These are phyloP conservation scores for Blastobotrys mokoenaii DNA, from an alignment of 805 yeast species.

Conservation along the genomic window DNA sequence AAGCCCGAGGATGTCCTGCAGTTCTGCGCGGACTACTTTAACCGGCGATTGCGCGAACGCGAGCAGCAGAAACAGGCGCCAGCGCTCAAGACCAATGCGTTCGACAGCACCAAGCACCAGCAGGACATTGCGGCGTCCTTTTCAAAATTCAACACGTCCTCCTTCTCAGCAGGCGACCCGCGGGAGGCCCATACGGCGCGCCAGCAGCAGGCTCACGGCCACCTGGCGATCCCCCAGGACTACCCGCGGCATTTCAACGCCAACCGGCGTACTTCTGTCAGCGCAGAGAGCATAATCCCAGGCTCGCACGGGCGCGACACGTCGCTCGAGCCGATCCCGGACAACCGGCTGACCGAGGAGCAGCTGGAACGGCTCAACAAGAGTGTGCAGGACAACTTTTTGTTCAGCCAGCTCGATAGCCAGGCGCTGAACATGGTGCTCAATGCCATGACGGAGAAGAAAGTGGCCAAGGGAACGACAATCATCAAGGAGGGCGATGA, in stretches of 20 bases:
- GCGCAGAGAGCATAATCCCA: conserved; percentile 49
- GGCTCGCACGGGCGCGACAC: neutral
- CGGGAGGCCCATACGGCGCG: conserved; percentile 2
- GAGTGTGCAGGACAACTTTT: conserved; percentile 70
- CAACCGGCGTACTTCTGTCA: conserved; percentile 80
- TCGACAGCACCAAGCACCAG: neutral
- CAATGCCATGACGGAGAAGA: conserved; percentile 72
- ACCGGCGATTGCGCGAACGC: conserved; percentile 42
- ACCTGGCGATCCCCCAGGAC: neutral
- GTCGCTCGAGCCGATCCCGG: conserved; percentile 8
- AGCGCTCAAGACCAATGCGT: neutral
- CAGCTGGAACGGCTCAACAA: conserved; percentile 62
- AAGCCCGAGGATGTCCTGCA: conserved; percentile 65
- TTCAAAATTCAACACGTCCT: conserved; percentile 5
- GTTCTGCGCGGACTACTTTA: conserved; percentile 69
- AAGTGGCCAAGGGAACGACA: conserved; percentile 47
- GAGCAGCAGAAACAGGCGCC: conserved; percentile 4
- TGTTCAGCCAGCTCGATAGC: conserved; percentile 75
- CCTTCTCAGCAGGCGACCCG: conserved; percentile 9
- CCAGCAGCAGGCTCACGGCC: neutral
- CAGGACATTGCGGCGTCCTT: conserved; percentile 3
- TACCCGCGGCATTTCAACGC: conserved; percentile 52
- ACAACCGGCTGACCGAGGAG: conserved; percentile 26
- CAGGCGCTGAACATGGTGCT: conserved; percentile 71
- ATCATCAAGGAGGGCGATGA: conserved; percentile 89